These are phyloP conservation scores for Syzygium oleosum DNA, from an alignment of 345 rosid genomes.

Conservation along the genomic window DNA sequence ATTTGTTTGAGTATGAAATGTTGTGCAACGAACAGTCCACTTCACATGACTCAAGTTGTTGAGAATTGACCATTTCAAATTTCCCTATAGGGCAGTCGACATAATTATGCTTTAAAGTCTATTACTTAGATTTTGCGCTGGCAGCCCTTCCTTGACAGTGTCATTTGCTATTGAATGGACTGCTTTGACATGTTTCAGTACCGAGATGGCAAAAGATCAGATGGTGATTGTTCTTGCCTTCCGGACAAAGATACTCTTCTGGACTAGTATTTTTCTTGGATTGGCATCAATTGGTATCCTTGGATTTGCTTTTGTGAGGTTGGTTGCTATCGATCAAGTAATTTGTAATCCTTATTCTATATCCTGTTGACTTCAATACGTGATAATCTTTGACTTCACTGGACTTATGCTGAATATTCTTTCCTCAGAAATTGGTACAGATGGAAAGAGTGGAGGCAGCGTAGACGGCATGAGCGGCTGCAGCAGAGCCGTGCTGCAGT, in stretches of 20 bases:
- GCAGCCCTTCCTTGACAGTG: no score
- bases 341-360: not conserved
- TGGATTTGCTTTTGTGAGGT: constrained; percentile 70
- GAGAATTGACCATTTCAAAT: not conserved
- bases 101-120: not conserved
- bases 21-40: not conserved
- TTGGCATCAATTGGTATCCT: constrained; percentile 59
- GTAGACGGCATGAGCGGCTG: constrained; percentile 22
- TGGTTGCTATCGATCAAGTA: not conserved
- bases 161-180: no score
- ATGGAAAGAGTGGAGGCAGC: constrained; percentile 54
- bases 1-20: not conserved
- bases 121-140: not conserved
- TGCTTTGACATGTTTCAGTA: constrained; percentile 23
- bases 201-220: constrained; percentile 71
- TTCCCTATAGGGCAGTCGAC: not conserved
- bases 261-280: constrained; percentile 59
- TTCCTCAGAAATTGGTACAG: constrained; percentile 56
- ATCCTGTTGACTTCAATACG: not conserved
- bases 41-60: not conserved
- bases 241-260: constrained; percentile 41
- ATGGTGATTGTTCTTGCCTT: constrained; percentile 58
- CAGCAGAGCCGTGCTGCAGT: constrained; percentile 12
- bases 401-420: not conserved
- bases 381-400: not conserved